phyloP scores from a whole-genome alignment of 352 stramenopile species.

The Achlya hypogyna region DNA sequence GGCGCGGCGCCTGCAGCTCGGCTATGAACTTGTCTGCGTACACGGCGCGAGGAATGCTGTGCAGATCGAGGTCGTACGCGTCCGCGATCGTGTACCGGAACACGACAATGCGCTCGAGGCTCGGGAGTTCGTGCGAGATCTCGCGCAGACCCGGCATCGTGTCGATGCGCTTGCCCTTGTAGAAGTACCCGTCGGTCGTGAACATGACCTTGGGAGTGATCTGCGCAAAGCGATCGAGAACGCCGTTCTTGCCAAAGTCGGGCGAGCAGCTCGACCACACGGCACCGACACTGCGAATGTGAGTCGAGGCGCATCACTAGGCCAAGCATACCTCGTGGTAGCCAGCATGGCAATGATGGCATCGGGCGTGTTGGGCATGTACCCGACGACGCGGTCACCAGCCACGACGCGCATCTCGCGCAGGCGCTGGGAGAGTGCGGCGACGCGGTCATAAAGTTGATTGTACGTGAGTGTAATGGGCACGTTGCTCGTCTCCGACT shows the following conservation, averaged over 20 bases:
- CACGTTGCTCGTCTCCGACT: slow-evolving; percentile 53
- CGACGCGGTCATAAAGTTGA: slow-evolving; percentile 53
- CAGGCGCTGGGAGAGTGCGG: slow-evolving; percentile 34
- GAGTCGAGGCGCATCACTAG: not conserved
- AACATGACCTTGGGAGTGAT: slow-evolving; percentile 73
- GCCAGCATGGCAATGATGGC: slow-evolving; percentile 65
- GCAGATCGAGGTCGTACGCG: slow-evolving; percentile 50
- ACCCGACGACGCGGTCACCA: slow-evolving; percentile 57
- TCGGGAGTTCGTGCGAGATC: slow-evolving; percentile 54
- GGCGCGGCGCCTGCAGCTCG: slow-evolving; percentile 18
- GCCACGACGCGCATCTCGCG: slow-evolving; percentile 35
- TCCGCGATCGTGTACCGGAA: slow-evolving; percentile 49
- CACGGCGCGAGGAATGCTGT: slow-evolving; percentile 38
- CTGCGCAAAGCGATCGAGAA: slow-evolving; percentile 76
- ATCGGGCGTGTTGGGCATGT: slow-evolving; percentile 63
- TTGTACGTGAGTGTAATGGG: slow-evolving; percentile 49
- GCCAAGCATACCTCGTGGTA: slow-evolving; percentile 33
- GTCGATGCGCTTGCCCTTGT: slow-evolving; percentile 63
- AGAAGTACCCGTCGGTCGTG: slow-evolving; percentile 67
- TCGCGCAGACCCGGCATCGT: slow-evolving; percentile 46
- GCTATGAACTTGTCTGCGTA: slow-evolving; percentile 49
- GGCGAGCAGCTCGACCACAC: slow-evolving; percentile 78
- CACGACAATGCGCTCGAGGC: slow-evolving; percentile 33
- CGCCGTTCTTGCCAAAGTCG: slow-evolving; percentile 75
- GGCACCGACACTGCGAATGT: slow-evolving; percentile 32